These are phyloP conservation scores for Curvularia verruculosa DNA, from an alignment of 2,329 filamentous ascomycete species.

Conservation along the genomic window DNA sequence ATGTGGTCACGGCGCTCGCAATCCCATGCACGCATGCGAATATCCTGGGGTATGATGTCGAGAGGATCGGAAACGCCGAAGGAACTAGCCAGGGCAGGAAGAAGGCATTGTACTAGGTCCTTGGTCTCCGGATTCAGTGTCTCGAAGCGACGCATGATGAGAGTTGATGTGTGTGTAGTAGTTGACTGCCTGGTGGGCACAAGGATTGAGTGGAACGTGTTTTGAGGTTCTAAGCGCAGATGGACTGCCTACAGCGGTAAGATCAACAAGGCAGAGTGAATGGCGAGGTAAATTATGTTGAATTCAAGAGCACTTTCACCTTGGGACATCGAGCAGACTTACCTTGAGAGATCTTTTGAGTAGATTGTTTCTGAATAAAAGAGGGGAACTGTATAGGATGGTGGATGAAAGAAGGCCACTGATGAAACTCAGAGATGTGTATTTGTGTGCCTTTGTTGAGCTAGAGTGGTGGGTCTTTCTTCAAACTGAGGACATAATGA, in stretches of 20 bases:
- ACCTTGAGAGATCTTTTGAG: neutral
- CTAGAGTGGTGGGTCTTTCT: neutral
- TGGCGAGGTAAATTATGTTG: neutral
- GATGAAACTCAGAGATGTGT: neutral
- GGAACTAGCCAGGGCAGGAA: slow-evolving; percentile 38
- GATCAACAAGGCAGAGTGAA: neutral
- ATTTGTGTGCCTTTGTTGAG: neutral
- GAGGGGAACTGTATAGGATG: neutral
- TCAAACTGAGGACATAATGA: neutral
- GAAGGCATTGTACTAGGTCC: slow-evolving; percentile 39
- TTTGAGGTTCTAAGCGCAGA: neutral
- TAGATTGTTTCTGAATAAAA: neutral
- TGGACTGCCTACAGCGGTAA: neutral
- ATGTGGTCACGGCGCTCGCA: slow-evolving; percentile 45
- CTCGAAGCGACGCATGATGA: slow-evolving; percentile 40
- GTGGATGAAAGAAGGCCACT: slow-evolving; percentile 2
- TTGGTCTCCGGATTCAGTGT: slow-evolving; percentile 43
- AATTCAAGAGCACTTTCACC: neutral
- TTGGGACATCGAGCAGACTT: neutral
- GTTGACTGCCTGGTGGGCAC: neutral
- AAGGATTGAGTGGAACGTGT: neutral
- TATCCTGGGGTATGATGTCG: slow-evolving; percentile 43
- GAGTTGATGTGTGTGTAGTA: neutral
- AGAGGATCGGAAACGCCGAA: slow-evolving; percentile 30
- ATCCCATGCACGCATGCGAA: slow-evolving; percentile 48